Evolutionary conservation across 2,329 filamentous ascomycete species (phyloP).

Genomic region (Fusarium sp.): DNA sequence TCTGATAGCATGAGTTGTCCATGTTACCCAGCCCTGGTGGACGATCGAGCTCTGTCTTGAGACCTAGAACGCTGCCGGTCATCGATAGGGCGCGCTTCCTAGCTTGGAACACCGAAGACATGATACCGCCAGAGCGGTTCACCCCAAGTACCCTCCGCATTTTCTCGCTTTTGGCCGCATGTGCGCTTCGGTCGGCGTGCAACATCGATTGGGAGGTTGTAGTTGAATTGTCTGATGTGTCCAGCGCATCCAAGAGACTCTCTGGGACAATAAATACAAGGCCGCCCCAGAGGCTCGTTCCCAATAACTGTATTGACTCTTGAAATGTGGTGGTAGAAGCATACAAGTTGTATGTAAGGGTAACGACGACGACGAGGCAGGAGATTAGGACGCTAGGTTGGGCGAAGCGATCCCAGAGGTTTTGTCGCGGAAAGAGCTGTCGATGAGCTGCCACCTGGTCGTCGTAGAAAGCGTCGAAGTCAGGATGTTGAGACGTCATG

Average conservation of each 20-base stretch:
- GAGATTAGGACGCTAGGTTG: constrained; percentile 57
- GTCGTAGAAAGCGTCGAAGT: constrained; percentile 56
- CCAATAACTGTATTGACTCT: constrained; percentile 47
- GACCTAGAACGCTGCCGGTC: constrained; percentile 60
- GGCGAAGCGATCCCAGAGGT: constrained; percentile 53
- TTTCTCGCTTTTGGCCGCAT: constrained; percentile 75
- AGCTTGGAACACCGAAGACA: constrained; percentile 71
- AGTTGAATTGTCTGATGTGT: constrained; percentile 68
- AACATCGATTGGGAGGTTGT: constrained; percentile 59
- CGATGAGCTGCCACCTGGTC: constrained; percentile 54
- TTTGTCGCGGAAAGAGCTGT: constrained; percentile 49
- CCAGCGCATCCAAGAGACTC: constrained; percentile 69
- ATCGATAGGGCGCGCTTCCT: constrained; percentile 71
- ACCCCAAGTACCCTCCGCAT: constrained; percentile 75
- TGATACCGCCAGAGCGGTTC: constrained; percentile 66
- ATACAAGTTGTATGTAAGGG: constrained; percentile 55
- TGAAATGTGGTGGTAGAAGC: constrained; percentile 53
- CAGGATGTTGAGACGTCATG: constrained; percentile 55
- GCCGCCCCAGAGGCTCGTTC: constrained; percentile 72
- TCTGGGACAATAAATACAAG: constrained; percentile 72
- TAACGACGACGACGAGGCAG: constrained; percentile 52
- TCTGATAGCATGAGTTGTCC: constrained; percentile 98
- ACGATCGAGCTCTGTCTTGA: constrained; percentile 59
- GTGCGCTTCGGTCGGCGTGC: constrained; percentile 58
- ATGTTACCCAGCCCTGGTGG: constrained; percentile 86